Conservation (phyloP, 805 yeast genomes). For the Brettanomyces sp. region DNA sequence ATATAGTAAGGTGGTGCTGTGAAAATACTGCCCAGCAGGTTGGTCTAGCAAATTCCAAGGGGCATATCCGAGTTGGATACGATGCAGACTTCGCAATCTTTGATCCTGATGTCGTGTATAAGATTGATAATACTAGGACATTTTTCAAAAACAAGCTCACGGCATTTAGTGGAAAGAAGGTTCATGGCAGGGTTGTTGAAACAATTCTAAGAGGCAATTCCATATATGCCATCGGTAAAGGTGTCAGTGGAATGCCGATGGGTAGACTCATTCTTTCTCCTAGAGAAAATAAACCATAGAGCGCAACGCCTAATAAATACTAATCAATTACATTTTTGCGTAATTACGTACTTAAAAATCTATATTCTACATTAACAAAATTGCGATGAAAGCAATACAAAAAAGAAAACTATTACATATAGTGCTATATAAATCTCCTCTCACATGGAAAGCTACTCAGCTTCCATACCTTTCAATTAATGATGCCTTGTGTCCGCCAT, state of each 20-base stretch:
- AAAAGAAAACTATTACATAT: too few species aligned
- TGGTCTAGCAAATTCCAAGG: conserved; percentile 67
- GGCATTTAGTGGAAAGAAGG: conserved; percentile 66
- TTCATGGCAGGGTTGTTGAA: conserved; percentile 68
- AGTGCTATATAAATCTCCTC: too few species aligned
- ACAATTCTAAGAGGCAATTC: conserved; percentile 72
- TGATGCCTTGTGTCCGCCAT: conserved; percentile 1
- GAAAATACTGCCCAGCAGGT: conserved; percentile 79
- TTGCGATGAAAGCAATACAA: too few species aligned
- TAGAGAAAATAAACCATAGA: not conserved
- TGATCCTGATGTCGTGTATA: conserved; percentile 48
- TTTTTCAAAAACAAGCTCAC: conserved; percentile 81
- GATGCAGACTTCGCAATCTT: conserved; percentile 88
- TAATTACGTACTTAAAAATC: too few species aligned
- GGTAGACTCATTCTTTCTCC: conserved; percentile 58
- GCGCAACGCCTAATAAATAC: too few species aligned
- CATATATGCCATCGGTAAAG: conserved; percentile 48
- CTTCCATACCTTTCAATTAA: not conserved
- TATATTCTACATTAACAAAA: too few species aligned
- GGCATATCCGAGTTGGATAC: conserved; percentile 59
- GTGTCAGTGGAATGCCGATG: conserved; percentile 46
- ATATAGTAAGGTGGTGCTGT: conserved; percentile 74
- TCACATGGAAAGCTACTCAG: too few species aligned
- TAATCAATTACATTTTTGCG: too few species aligned
- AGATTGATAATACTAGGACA: conserved; percentile 44